Evolutionary conservation across 352 stramenopile genomes (phyloP).

Genomic region (Pythium sukuiense): DNA sequence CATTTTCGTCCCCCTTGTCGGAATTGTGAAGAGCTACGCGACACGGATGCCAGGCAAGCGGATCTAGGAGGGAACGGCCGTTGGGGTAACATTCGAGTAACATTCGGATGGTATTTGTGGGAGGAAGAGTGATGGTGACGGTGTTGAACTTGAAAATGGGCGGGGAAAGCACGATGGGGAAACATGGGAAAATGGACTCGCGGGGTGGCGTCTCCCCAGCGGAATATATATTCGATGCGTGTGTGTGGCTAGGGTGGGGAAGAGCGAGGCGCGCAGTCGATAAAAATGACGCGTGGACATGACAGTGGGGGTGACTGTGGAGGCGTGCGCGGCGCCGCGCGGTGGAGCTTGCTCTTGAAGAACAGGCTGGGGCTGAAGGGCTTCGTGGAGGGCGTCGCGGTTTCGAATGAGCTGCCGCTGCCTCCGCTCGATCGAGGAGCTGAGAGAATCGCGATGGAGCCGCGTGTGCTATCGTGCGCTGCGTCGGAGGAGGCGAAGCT

Average conservation of each 20-base stretch:
- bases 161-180: not conserved
- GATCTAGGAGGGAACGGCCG: slow-evolving; percentile 1
- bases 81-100: slow-evolving; percentile 47
- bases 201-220: not conserved
- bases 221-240: slow-evolving; percentile 2
- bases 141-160: not conserved
- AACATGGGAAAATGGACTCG: not conserved
- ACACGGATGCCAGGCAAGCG: not conserved
- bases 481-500: not conserved
- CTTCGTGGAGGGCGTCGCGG: not conserved
- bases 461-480: not conserved
- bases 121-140: not conserved
- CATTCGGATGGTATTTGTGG: slow-evolving; percentile 6
- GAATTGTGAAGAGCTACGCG: not conserved
- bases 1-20: not conserved
- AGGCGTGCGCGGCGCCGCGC: slow-evolving; percentile 2
- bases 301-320: not conserved
- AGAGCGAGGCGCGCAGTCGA: slow-evolving; percentile 12
- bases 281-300: slow-evolving; percentile 24
- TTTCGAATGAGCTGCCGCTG: not conserved
- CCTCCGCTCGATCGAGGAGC: not conserved
- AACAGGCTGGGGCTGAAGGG: slow-evolving; percentile 12
- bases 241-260: not conserved
- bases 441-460: not conserved
- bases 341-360: not conserved